Evolutionary conservation across 345 rosid genomes (phyloP), one percentile per base, ranked within the genome.

Genomic region (Stellera chamaejasme): DNA sequence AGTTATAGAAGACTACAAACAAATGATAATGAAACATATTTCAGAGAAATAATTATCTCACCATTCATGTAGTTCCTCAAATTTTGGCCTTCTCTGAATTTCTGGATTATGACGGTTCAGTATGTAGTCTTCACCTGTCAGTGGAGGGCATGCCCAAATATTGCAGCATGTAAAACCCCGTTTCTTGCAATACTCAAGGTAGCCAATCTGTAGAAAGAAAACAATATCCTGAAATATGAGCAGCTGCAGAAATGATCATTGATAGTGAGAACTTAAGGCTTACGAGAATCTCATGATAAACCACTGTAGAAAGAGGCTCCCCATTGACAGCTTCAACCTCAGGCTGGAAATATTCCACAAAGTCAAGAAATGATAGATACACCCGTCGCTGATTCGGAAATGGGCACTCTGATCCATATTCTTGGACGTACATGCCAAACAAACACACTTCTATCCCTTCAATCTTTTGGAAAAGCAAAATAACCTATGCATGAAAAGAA

Each of bases 61-160:
- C 99, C 99, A 94, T 67, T 90, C 97, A 59, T 97, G 75, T 26
- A 90, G 92, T 69, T 94, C 87, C 71, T 94, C 99, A n/a, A 96
- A 94, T 69, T 94, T 94, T 48, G 99, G 99, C 39, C 95, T 94
- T 67, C 90, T 90, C 82, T 94, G 99, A 67, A 94, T 94, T 77
- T 94, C 99, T 55, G 99, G 99, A 79, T 19, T 1, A 19, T 94
- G 99, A 65, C 99, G 90, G 66, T 94, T 87, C 48, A 94, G 64
- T 56, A 94, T 94, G 77, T 94, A 90, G 69, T 94, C 99, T 81
- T 94, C 99, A 14, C 99, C 99, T 79, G 90, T 94, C 49, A 94
- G 65, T 4, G 99, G 99, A 54, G 99, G 99, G 77, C 99, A 94
- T 50, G 97, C 99, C 99, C 99, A 94, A 62, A 94, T 90, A 64